These are phyloP conservation scores for Pythium phragmiticola DNA, from an alignment of 352 stramenopile genomes.

Conservation along the genomic window DNA sequence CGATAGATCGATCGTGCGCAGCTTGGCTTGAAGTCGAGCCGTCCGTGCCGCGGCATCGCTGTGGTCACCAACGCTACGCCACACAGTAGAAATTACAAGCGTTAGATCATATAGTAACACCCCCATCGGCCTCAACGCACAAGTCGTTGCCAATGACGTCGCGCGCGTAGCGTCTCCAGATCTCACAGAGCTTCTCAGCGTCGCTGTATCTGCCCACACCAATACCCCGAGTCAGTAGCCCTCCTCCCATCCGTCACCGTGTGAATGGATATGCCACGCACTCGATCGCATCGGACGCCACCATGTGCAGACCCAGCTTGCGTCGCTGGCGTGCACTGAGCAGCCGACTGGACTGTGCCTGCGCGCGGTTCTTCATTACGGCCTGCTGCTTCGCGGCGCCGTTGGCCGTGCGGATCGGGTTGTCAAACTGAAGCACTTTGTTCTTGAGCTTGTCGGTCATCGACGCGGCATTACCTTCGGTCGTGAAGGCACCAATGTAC, in stretches of 20 bases:
- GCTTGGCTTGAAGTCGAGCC: constrained; percentile 43
- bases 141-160: constrained; percentile 51
- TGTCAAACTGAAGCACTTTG: constrained; percentile 79
- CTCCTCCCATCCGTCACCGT: not conserved
- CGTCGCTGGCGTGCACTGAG: constrained; percentile 63
- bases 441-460: constrained; percentile 65
- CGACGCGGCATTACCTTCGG: constrained; percentile 10
- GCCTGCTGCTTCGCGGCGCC: constrained; percentile 21
- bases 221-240: not conserved
- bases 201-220: constrained; percentile 33
- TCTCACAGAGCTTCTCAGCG: constrained; percentile 57
- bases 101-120: not conserved
- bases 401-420: constrained; percentile 52
- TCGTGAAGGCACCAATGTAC: constrained; percentile 35
- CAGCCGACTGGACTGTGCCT: constrained; percentile 52
- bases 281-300: constrained; percentile 40
- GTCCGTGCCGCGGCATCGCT: constrained; percentile 22
- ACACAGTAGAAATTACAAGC: not conserved
- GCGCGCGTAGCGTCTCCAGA: constrained; percentile 62
- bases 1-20: constrained; percentile 65
- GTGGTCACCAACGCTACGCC: constrained; percentile 13
- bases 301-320: constrained; percentile 51
- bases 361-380: constrained; percentile 19
- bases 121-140: constrained; percentile 25
- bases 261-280: constrained; percentile 24